Evolutionary conservation across 1,284 basidiomycete genomes (phyloP).

Genomic region (Cerioporus squamosus): DNA sequence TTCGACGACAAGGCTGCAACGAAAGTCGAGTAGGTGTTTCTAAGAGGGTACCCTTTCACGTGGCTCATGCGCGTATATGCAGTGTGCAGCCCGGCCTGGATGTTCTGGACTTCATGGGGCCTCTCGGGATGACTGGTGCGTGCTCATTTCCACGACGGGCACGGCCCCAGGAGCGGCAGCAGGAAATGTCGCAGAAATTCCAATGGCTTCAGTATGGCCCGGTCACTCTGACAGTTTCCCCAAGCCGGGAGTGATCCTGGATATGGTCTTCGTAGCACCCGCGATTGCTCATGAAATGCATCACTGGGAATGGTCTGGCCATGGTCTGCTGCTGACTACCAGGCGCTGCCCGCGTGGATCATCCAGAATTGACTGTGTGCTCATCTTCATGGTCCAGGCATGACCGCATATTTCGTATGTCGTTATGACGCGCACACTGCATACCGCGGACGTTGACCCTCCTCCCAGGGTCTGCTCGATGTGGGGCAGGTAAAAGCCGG

Average conservation of each 20-base stretch:
- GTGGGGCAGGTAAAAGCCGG: conserved; percentile 80
- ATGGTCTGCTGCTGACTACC: too few species aligned
- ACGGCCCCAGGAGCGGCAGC: too few species aligned
- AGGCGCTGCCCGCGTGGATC: too few species aligned
- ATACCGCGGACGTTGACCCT: background rate
- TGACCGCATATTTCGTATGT: conserved; percentile 85
- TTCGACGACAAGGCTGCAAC: conserved; percentile 57
- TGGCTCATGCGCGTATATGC: conserved; percentile 23
- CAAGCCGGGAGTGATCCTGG: too few species aligned
- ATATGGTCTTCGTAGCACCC: too few species aligned
- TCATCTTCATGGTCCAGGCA: conserved; percentile 45
- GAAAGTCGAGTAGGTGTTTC: conserved; percentile 51
- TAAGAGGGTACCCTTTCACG: conserved; percentile 5
- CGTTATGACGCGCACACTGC: background rate
- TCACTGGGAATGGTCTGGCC: too few species aligned
- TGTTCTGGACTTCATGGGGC: conserved; percentile 78
- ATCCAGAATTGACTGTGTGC: background rate
- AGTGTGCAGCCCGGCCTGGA: conserved; percentile 46
- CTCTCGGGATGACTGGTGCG: conserved; percentile 72
- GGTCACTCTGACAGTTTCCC: too few species aligned
- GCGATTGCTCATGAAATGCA: too few species aligned
- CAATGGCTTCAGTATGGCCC: too few species aligned
- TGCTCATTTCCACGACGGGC: background rate
- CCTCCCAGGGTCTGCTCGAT: conserved; percentile 76
- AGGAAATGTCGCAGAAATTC: too few species aligned